A percentile compares a stretch with the other conserved stretches of the same genome.
These are phyloP conservation scores for Vigna mungo DNA, from an alignment of 306 rosid species.

Conservation along the genomic window DNA sequence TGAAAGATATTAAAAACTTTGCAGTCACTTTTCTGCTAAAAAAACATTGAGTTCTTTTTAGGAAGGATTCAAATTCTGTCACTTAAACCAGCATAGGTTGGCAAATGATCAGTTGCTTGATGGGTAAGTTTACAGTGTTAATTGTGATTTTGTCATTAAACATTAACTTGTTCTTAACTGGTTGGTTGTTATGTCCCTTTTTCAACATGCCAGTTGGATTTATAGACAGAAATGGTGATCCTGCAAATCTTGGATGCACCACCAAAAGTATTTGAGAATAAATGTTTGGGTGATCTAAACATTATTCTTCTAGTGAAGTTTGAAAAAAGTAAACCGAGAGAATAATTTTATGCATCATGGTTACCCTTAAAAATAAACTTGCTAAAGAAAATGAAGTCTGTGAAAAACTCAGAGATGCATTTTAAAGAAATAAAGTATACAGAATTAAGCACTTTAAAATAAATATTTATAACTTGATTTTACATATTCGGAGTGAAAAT, in stretches of 20 bases:
- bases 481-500: too few relatives aligned
- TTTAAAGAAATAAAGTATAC: too few relatives aligned
- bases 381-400: neutral
- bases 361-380: neutral
- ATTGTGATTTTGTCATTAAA: neutral
- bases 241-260: neutral
- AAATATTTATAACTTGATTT: neutral
- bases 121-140: neutral
- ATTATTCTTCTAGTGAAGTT: neutral
- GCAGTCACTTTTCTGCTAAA: too few relatives aligned
- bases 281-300: neutral
- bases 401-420: neutral
- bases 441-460: too few relatives aligned
- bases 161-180: neutral
- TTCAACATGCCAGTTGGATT: neutral
- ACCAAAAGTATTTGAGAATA: neutral
- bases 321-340: neutral
- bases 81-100: neutral
- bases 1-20: constrained; percentile 19
- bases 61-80: constrained; percentile 1
- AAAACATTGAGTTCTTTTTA: neutral
- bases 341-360: neutral
- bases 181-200: neutral
- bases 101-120: neutral
- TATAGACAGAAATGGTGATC: neutral